phyloP scores from a whole-genome alignment of 2,329 filamentous ascomycete genomes.

The Xylariales sp. region DNA sequence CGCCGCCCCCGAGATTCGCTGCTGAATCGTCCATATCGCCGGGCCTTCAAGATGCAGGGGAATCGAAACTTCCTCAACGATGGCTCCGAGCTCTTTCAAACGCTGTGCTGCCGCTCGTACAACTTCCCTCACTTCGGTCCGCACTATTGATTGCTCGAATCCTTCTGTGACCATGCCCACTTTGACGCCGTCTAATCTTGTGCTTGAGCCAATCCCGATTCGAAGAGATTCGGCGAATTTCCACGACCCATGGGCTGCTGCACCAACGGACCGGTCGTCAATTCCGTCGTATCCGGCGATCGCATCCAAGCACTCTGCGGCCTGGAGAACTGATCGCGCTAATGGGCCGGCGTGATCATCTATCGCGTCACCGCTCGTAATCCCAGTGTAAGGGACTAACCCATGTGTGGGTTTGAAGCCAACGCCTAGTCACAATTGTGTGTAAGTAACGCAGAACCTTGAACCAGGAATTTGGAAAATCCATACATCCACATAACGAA shows the following conservation, averaged over 20 bases:
- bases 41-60: slow-evolving; percentile 57
- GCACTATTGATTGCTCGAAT: slow-evolving; percentile 50
- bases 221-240: no score
- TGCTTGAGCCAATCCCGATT: no score
- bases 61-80: slow-evolving; percentile 62
- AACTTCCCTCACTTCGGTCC: slow-evolving; percentile 54
- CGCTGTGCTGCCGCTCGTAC: slow-evolving; percentile 57
- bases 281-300: slow-evolving; percentile 51
- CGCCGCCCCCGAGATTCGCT: slow-evolving; percentile 57
- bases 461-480: neutral
- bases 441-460: neutral
- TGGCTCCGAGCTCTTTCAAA: slow-evolving; percentile 60
- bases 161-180: slow-evolving; percentile 60
- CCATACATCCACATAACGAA: slow-evolving; percentile 49
- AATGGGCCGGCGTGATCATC: slow-evolving; percentile 63
- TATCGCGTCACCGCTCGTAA: slow-evolving; percentile 60
- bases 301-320: slow-evolving; percentile 57
- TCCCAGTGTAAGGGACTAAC: slow-evolving; percentile 62
- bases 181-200: slow-evolving; percentile 45
- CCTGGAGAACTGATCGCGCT: slow-evolving; percentile 53
- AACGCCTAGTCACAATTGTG: neutral
- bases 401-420: slow-evolving; percentile 64
- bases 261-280: no score
- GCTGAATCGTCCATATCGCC: slow-evolving; percentile 58
- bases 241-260: no score